Evolutionary conservation across 2,329 filamentous ascomycete species (phyloP).

Genomic region (Cordyceps cicadae): DNA sequence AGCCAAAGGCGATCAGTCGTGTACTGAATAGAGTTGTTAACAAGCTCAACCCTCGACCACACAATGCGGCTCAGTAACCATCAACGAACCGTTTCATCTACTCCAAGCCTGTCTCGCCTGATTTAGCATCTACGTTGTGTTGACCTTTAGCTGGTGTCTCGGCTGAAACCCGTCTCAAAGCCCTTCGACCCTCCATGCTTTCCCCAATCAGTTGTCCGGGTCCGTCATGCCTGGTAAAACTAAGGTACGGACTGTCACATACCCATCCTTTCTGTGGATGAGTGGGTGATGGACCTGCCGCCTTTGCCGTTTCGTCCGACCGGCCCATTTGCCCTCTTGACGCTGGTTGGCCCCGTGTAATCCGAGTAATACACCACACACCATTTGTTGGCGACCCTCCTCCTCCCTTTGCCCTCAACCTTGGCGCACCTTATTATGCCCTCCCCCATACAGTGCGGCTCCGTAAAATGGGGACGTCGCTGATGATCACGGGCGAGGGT

Average conservation of each 20-base stretch:
- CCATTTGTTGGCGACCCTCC: slow-evolving; percentile 9
- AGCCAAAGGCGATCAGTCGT: not conserved
- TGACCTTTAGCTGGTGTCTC: too few relatives aligned
- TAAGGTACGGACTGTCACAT: too few relatives aligned
- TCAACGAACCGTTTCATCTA: not conserved
- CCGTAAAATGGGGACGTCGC: not conserved
- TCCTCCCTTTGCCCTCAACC: too few relatives aligned
- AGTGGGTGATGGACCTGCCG: not conserved
- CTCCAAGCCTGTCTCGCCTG: not conserved
- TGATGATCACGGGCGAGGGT: slow-evolving; percentile 2
- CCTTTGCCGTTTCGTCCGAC: slow-evolving; percentile 11
- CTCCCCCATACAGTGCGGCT: not conserved
- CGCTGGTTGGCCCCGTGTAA: not conserved
- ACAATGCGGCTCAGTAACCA: not conserved
- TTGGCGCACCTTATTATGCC: not conserved
- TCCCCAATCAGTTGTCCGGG: not conserved
- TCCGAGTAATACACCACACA: slow-evolving; percentile 8
- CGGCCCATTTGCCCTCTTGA: not conserved
- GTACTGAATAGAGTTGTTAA: not conserved
- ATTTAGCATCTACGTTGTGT: too few relatives aligned
- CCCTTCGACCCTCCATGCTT: slow-evolving; percentile 1
- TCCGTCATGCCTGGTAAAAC: not conserved
- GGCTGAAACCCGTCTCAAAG: slow-evolving; percentile 6
- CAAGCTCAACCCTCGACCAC: not conserved
- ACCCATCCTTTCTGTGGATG: too few relatives aligned